Evolutionary conservation across 1,284 basidiomycete genomes (phyloP).

Genomic region (Butyriboletus appendiculatus): DNA sequence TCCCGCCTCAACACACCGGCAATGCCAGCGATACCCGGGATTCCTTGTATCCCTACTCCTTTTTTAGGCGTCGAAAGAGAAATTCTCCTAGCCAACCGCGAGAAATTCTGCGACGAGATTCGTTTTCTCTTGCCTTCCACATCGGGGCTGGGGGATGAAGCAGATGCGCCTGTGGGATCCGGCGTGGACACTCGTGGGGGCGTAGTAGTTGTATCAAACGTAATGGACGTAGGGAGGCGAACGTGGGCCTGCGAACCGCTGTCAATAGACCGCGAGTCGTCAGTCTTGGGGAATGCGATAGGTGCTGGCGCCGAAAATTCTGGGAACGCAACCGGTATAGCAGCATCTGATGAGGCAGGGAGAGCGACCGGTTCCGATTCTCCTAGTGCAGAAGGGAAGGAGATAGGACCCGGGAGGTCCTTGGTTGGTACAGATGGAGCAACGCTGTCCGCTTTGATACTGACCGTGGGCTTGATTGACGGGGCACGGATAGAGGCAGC

Average conservation of each 20-base stretch:
- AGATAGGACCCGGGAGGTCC: constrained; percentile 9
- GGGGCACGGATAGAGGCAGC: constrained; percentile 22
- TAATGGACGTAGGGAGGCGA: constrained; percentile 39
- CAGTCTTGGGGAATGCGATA: constrained; percentile 46
- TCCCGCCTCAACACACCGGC: constrained; percentile 34
- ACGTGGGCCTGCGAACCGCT: constrained; percentile 29
- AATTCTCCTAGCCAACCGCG: constrained; percentile 70
- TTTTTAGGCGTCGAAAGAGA: constrained; percentile 64
- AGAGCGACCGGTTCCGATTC: constrained; percentile 15
- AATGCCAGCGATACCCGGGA: constrained; percentile 43
- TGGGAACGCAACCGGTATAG: constrained; percentile 31
- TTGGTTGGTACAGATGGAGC: constrained; percentile 32
- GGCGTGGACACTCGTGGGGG: constrained; percentile 60
- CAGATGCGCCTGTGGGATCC: constrained; percentile 44
- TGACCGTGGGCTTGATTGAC: constrained; percentile 27
- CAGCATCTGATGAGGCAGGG: constrained; percentile 6
- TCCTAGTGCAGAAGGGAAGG: constrained; percentile 22
- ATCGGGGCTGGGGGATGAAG: constrained; percentile 63
- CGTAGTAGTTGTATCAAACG: constrained; percentile 49
- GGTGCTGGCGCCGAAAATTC: constrained; percentile 29
- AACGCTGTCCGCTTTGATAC: constrained; percentile 25
- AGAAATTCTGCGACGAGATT: constrained; percentile 82
- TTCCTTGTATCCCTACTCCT: constrained; percentile 50
- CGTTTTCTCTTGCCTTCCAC: constrained; percentile 74
- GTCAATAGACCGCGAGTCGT: constrained; percentile 31